Conservation (phyloP, 176 grass and related monocot genomes). For the Zizania latifolia region DNA sequence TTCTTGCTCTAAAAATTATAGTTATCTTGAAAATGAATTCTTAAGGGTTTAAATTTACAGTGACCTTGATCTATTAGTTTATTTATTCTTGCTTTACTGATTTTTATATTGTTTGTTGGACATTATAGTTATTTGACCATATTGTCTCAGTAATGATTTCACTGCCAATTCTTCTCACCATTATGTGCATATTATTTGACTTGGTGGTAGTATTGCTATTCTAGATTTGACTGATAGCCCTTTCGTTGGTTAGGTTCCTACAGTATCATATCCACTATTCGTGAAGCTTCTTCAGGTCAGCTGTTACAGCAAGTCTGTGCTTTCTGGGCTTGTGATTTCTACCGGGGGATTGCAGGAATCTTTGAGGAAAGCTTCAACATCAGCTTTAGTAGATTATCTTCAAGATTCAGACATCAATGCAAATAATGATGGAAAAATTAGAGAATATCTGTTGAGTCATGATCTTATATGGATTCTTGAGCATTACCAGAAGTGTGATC, state of each 20-base stretch:
- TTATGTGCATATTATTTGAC: constrained; percentile 3
- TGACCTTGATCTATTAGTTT: not conserved
- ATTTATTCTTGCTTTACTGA: not conserved
- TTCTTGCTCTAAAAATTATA: not conserved
- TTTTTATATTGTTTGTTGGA: not conserved
- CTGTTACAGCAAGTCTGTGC: constrained; percentile 73
- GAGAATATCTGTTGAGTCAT: constrained; percentile 50
- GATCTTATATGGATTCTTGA: constrained; percentile 82
- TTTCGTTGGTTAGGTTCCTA: constrained; percentile 51
- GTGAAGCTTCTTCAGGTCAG: constrained; percentile 75
- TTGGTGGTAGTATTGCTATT: not conserved
- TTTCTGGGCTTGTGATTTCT: constrained; percentile 90
- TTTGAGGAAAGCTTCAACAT: constrained; percentile 57
- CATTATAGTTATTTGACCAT: not conserved
- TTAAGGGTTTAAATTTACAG: not conserved
- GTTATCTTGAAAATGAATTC: constrained; percentile 13
- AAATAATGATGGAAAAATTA: constrained; percentile 49
- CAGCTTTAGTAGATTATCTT: constrained; percentile 77
- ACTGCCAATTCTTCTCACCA: not conserved
- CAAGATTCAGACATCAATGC: constrained; percentile 41
- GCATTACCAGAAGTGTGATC: constrained; percentile 65
- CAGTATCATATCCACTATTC: constrained; percentile 74
- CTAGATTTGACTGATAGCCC: not conserved
- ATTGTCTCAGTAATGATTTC: constrained; percentile 13
- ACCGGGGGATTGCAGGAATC: constrained; percentile 93